Evolutionary conservation across 306 rosid species (phyloP).

Genomic region (Rosa rugosa): DNA sequence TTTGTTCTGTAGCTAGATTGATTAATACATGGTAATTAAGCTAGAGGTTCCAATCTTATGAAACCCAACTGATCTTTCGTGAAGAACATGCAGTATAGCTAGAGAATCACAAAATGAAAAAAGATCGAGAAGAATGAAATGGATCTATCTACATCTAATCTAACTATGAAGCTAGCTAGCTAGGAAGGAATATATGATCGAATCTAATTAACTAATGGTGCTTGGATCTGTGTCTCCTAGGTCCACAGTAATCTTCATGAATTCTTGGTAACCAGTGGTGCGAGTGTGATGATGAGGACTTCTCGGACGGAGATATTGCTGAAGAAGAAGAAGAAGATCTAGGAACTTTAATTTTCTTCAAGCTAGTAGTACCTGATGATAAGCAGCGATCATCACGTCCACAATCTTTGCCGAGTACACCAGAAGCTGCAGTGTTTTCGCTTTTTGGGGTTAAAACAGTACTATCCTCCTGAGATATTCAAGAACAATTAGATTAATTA

Average conservation of each 20-base stretch:
- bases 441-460: constrained; percentile 27
- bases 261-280: constrained; percentile 51
- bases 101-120: constrained; percentile 18
- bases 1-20: neutral
- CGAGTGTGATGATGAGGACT: constrained; percentile 35
- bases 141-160: neutral
- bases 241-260: constrained; percentile 81
- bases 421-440: neutral
- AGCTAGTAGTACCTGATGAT: constrained; percentile 52
- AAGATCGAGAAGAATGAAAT: neutral
- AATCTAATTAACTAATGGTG: constrained; percentile 39
- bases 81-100: constrained; percentile 8
- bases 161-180: neutral
- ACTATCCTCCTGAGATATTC: constrained; percentile 39
- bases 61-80: constrained; percentile 7
- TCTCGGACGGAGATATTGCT: constrained; percentile 29
- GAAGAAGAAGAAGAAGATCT: constrained; percentile 23
- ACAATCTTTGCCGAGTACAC: constrained; percentile 37
- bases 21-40: constrained; percentile 18
- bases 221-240: constrained; percentile 57
- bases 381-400: constrained; percentile 30
- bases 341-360: constrained; percentile 48
- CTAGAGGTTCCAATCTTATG: constrained; percentile 5
- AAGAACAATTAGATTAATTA: neutral
- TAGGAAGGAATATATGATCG: neutral